A percentile compares a stretch with the other conserved stretches of the same genome.
phyloP scores from a whole-genome alignment of 148 eudicot genomes.

The Arbutus unedo region DNA sequence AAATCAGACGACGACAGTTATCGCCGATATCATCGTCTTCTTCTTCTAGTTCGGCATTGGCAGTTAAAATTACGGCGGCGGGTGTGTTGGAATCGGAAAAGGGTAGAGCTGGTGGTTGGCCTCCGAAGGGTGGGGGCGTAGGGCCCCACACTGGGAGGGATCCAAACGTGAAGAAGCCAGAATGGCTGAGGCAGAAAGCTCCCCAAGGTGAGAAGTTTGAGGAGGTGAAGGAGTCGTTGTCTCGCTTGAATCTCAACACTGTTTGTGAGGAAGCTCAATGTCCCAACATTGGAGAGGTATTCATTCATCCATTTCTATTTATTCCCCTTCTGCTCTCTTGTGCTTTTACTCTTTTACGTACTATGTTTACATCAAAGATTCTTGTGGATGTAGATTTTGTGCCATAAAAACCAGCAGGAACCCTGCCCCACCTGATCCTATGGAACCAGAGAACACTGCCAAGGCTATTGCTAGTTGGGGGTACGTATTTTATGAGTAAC shows the following conservation, averaged over 20 bases:
- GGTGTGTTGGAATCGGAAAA: not conserved
- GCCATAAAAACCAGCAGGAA: conserved; percentile 92
- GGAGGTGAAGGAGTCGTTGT: conserved; percentile 69
- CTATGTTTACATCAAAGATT: too few species aligned
- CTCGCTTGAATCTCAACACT: conserved; percentile 70
- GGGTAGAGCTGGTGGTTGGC: not conserved
- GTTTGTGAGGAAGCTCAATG: conserved; percentile 96
- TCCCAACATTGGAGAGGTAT: conserved; percentile 81
- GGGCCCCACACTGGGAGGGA: conserved; percentile 79
- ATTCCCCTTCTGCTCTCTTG: not conserved
- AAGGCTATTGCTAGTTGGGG: conserved; percentile 91
- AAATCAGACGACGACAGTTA: not conserved
- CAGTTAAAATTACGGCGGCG: not conserved
- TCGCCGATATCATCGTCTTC: not conserved
- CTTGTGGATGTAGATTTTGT: conserved; percentile 86
- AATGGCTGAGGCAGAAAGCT: conserved; percentile 84
- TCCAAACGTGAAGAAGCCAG: conserved; percentile 78
- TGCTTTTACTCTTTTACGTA: too few species aligned
- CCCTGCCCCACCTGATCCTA: conserved; percentile 89
- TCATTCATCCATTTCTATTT: not conserved
- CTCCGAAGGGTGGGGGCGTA: conserved; percentile 25
- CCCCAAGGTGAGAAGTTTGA: conserved; percentile 74
- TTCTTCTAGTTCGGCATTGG: not conserved
- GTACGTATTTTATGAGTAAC: conserved; percentile 33
- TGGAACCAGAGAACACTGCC: conserved; percentile 94